Base-by-base conservation (phyloP, 345 rosid species). In the Reutealis trisperma region DNA sequence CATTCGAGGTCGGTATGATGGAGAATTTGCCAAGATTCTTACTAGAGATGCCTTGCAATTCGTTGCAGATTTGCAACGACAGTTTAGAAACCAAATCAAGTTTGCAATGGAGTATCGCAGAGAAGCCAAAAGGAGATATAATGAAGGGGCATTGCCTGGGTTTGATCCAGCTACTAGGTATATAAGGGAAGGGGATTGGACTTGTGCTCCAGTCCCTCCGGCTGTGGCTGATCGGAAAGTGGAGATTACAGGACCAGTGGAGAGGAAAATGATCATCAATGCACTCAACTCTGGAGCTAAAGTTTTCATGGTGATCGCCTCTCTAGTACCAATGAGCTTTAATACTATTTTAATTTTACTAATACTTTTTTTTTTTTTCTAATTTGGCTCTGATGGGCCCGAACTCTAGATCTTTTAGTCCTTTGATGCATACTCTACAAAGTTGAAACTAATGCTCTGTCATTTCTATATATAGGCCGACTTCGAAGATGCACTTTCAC, bases 201-300 rank as follows among this genome's bases (percentile, higher is more conserved):
- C 80, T 0, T 93, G 98, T 55, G 92, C 91, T 0, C 78, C 85
- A 0, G 94, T 90, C 1, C 99, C 99, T 1, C 86, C 91, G 0
- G 89, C 92, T 27, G 94, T 89, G 1, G 93, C 93, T 44, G 96
- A 96, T 69, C 70, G 98, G 79, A 88, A 82, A 68, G 96, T 94
- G 68, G 96, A 93, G 86, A 96, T 96, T 47, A 96, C 94, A 0
- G 99, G 98, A 18, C 97, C 97, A 0, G 94, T 86, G 1, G 98
- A 92, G 87, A 85, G 99, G 86, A 96, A 96, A 83, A 96, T 96
- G 97, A 79, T 96, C 88, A 93, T 93, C 80, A 96, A 96, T 72
- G 99, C 99, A 27, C 93, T 96, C 71, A 96, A 96, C 81, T 92
- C 98, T 18, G 96, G 94, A 8, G 98, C 98, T 75, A 91, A 92